Conservation (phyloP, 2,329 filamentous ascomycete species). For the Paramyrothecium roridum region DNA sequence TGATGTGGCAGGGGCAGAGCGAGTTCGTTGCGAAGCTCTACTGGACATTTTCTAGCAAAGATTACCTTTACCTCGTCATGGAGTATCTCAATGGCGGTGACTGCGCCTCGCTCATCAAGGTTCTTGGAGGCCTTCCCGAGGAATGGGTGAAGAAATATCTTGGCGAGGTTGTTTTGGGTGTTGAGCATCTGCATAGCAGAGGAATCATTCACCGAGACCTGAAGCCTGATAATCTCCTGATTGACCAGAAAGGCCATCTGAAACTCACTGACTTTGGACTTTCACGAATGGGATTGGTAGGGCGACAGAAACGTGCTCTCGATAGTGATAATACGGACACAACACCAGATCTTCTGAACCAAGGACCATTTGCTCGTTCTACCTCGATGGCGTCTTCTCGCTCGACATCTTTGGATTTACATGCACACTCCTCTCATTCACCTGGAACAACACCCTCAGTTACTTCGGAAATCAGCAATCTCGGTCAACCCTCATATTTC, state of each 20-base stretch:
- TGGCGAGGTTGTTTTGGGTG: constrained; percentile 92
- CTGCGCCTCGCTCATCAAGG: constrained; percentile 93
- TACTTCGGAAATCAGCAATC: constrained; percentile 63
- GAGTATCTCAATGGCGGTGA: constrained; percentile 98
- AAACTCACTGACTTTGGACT: constrained; percentile 97
- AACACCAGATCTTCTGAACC: constrained; percentile 89
- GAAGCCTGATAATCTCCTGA: constrained; percentile 95
- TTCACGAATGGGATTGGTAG: constrained; percentile 94
- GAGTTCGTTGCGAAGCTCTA: constrained; percentile 99
- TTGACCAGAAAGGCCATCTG: constrained; percentile 93
- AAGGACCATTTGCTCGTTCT: constrained; percentile 84
- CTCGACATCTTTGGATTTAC: constrained; percentile 89
- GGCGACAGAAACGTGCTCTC: constrained; percentile 90
- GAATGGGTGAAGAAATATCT: constrained; percentile 99
- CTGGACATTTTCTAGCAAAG: constrained; percentile 99
- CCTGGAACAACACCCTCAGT: constrained; percentile 83
- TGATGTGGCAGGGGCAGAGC: constrained; percentile 99
- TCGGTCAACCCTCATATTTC: constrained; percentile 92
- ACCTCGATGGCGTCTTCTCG: constrained; percentile 85
- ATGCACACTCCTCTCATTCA: constrained; percentile 62
- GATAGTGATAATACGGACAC: constrained; percentile 73
- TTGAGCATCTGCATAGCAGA: constrained; percentile 90
- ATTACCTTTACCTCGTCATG: constrained; percentile 98
- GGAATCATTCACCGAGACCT: constrained; percentile 96
- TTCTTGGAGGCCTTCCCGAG: constrained; percentile 86